Conservation (phyloP, 768 basidiomycete genomes). For the Strobilomyces confusus region DNA sequence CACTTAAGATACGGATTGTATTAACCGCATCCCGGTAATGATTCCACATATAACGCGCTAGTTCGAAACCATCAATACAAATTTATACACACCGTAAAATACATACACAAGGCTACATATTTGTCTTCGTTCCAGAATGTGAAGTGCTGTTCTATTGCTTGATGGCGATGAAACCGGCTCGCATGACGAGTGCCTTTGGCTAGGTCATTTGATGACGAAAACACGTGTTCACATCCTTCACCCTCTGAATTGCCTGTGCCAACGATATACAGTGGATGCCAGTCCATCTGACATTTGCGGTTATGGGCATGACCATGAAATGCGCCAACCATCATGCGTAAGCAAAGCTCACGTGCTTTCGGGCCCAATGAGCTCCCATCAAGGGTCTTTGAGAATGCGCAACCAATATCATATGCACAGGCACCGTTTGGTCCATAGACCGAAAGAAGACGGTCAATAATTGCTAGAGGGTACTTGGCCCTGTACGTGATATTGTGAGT, state of each 20-base stretch:
- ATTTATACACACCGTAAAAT: no score
- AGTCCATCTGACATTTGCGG: neutral
- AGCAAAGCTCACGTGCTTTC: neutral
- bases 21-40: neutral
- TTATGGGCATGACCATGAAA: constrained; percentile 9
- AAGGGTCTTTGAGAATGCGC: neutral
- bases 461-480: neutral
- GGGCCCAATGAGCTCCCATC: neutral
- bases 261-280: neutral
- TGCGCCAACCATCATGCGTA: neutral
- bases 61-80: no score
- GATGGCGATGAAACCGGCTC: neutral
- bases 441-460: neutral
- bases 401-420: neutral
- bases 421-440: neutral
- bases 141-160: neutral
- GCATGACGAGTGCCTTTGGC: neutral
- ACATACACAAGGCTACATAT: neutral
- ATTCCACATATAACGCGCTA: neutral
- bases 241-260: neutral
- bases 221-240: constrained; percentile 3
- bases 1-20: neutral
- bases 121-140: neutral
- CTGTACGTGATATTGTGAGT: neutral
- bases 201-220: neutral